These are phyloP conservation scores for Butyriboletus loyo DNA, from an alignment of 768 basidiomycete genomes.

Conservation along the genomic window DNA sequence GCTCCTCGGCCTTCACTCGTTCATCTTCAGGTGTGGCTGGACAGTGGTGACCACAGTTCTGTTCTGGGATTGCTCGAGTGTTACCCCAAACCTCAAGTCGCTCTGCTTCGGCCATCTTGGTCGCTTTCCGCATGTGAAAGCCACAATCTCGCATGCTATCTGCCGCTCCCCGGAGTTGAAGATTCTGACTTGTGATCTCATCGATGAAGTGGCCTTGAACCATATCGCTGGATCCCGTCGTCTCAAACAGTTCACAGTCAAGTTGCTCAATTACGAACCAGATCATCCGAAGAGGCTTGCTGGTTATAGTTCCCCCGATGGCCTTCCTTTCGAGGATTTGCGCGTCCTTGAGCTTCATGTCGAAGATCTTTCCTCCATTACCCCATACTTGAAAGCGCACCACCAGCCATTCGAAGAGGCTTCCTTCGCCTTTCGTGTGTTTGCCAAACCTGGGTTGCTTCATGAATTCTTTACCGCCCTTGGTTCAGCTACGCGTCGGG, in stretches of 20 bases:
- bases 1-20: conserved; percentile 9
- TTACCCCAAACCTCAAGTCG: conserved; percentile 4
- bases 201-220: conserved; percentile 1
- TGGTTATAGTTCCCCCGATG: neutral
- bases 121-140: neutral
- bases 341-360: neutral
- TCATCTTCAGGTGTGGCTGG: neutral
- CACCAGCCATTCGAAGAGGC: conserved; percentile 8
- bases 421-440: neutral
- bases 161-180: neutral
- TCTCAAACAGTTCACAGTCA: neutral
- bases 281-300: neutral
- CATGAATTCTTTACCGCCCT: conserved; percentile 4
- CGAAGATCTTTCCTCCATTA: conserved; percentile 3
- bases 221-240: neutral
- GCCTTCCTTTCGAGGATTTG: conserved; percentile 6
- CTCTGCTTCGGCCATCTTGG: neutral
- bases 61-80: conserved; percentile 2
- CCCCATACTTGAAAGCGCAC: conserved; percentile 1
- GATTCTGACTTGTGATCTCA: neutral
- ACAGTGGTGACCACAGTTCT: neutral
- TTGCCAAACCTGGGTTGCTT: neutral
- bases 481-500: neutral
- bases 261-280: neutral
- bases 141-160: conserved; percentile 3